Percentiles rank a stretch among this genome's conserved stretches.
phyloP scores from a whole-genome alignment of 2,329 filamentous ascomycete genomes.

The Tolypocladium ophioglossoides region DNA sequence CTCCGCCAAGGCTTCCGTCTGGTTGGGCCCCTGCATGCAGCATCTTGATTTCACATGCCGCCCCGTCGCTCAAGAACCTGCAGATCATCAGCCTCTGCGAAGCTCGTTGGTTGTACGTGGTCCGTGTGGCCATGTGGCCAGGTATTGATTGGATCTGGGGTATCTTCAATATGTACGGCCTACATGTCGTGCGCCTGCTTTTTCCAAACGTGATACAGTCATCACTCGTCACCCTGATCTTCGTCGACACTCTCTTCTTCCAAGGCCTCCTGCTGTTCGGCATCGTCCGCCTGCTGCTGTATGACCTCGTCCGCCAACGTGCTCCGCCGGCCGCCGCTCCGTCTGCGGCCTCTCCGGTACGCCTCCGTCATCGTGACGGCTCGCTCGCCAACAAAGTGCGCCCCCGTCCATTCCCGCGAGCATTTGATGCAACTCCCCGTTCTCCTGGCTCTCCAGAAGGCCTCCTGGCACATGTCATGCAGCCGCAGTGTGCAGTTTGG shows the following conservation, averaged over 20 bases:
- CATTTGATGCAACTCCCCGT: conserved; percentile 56
- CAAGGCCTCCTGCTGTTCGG: conserved; percentile 14
- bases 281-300: conserved; percentile 17
- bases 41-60: neutral
- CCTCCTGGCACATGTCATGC: conserved; percentile 65
- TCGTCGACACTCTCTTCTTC: conserved; percentile 5
- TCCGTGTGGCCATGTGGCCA: neutral
- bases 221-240: neutral
- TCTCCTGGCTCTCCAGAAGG: conserved; percentile 59
- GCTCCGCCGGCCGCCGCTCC: conserved; percentile 20
- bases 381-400: conserved; percentile 43
- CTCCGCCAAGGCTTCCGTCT: neutral
- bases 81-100: too few species aligned
- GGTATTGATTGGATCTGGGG: neutral
- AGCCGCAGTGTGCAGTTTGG: conserved; percentile 58
- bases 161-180: neutral
- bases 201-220: neutral
- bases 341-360: conserved; percentile 32
- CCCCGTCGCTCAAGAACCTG: too few species aligned
- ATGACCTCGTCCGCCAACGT: conserved; percentile 24
- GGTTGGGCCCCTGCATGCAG: too few species aligned
- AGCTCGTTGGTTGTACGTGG: neutral
- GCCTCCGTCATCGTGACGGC: conserved; percentile 44
- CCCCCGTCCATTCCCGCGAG: conserved; percentile 35
- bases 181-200: neutral